These are phyloP conservation scores for Toxoplasma gondii DNA, from an alignment of 169 alveolate genomes.

Conservation along the genomic window DNA sequence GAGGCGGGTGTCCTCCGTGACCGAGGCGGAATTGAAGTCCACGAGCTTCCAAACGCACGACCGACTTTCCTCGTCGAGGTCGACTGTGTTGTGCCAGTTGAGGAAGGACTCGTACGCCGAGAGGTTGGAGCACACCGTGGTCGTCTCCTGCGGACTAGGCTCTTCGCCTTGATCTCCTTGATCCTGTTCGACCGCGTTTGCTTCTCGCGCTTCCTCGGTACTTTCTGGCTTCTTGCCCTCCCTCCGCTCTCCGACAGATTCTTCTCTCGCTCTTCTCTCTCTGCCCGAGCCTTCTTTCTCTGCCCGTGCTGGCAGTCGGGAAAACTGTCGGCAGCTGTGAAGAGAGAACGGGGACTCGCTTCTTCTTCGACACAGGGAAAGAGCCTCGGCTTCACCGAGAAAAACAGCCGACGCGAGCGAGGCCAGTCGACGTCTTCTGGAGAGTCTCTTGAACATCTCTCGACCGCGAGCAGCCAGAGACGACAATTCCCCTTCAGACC, in stretches of 20 bases:
- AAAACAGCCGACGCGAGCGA: background rate
- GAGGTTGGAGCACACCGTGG: background rate
- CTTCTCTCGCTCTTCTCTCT: too few species aligned
- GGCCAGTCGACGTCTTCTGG: background rate
- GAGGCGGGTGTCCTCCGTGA: background rate
- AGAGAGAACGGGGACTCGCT: background rate
- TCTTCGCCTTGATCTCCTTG: too few species aligned
- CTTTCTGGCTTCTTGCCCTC: too few species aligned
- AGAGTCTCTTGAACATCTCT: background rate
- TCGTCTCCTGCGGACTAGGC: too few species aligned
- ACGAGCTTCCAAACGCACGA: slow-evolving; percentile 26
- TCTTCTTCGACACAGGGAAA: background rate
- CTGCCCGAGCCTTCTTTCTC: too few species aligned
- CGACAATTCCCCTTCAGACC: background rate
- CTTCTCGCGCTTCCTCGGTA: too few species aligned
- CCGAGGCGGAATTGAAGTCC: slow-evolving; percentile 10
- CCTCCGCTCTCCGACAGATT: too few species aligned
- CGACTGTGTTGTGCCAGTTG: background rate
- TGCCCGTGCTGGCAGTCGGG: too few species aligned
- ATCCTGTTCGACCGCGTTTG: too few species aligned
- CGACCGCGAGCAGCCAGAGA: background rate
- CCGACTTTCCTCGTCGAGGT: background rate
- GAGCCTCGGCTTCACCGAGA: background rate
- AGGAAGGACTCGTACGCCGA: background rate
- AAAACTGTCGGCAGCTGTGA: too few species aligned